Base-by-base conservation (phyloP, 75 land plant species). In the Pinus taeda region DNA sequence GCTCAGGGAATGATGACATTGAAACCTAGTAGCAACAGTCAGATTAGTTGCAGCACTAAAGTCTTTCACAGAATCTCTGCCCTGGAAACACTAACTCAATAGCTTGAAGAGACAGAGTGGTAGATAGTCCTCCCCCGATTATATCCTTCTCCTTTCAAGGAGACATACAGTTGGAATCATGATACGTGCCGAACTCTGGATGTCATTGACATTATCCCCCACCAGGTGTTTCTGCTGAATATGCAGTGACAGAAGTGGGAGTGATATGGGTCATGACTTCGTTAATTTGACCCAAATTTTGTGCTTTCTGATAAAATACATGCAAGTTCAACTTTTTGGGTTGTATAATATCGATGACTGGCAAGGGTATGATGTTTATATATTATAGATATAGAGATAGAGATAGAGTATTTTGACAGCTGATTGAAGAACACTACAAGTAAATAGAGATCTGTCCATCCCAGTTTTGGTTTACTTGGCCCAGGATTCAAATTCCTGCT, bases 81-180 rank as follows among this genome's bases (percentile, higher is more conserved):
- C 17, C 71, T 30, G 37, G 67, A 30, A 64, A 33, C 37, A 26
- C 33, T 26, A 30, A 63, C 17, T 24, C 30, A 9, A 12, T 30
- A 29, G 30, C 29, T n/a, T 62, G 67, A 64, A 64, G 67, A 64
- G 30, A 64, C 14, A 30, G 15, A 30, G 14, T 15, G 67, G 36
- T 26, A 13, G 29, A 63, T 33, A 29, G 18, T 66, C 39, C 11
- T 20, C 18, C 9, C 45, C 20, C 45, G 39, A 67, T 8, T 17
- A 67, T n/a, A 67, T 33, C 71, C 18, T 39, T 67, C 71, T 67
- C 71, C 21, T 33, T 67, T 15, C 9, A 67, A 67, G 71, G n/a
- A 36, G 45, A 67, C 45, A 67, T 37, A 67, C n/a, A 39, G 45
- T 36, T 67, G 39, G 18, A 36, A 37, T 18, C 71, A 67, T 42